Base-by-base conservation (phyloP, 2,329 filamentous ascomycete species). In the Pochonia chlamydosporia region DNA sequence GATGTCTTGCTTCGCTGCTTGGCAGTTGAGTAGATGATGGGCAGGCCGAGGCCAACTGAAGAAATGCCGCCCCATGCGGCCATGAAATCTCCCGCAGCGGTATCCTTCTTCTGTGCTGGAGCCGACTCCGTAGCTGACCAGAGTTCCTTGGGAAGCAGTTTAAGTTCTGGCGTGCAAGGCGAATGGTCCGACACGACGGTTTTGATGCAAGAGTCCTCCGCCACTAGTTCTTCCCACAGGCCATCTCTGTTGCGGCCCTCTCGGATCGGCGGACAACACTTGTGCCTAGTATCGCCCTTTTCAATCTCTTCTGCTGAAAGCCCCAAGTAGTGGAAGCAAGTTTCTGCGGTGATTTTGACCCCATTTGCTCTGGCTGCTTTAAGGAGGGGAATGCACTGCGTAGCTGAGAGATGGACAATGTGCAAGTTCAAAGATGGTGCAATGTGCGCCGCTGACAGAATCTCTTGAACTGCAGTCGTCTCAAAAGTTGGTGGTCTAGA, bases 101-200 rank as follows among this genome's bases (percentile, higher is more conserved):
- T 40, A 35, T 36, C 24, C 4, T 35, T 24, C 13, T 11, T 28
- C 13, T 24, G 24, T 18, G 37, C 21, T 3, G 16, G 46, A 30
- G 11, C 9, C 30, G 21, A n/a, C 33, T 25, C 35, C 20, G 14
- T 33, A 18, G 26, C 59, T 6, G 31, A 24, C 37, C 63, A 63
- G 10, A 93, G 74, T 55, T 85, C 78, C 1, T 75, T 66, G 0
- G 92, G 91, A 0, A 96, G 79, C 16, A 95, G 79, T 68, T 99
- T 99, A 46, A 99, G 78, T 62, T 96, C 84, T 0, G 93, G 92
- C 3, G 93, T 97, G 73, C 93, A 97, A 5, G 93, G 93, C 5
- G 89, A 95, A 73, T 99, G 93, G 63, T 97, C 93, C 0, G 87
- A 95, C 3, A 99, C 93, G 25, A 99, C 79, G 1, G 93, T 97